Evolutionary conservation across 2,329 filamentous ascomycete genomes (phyloP), one percentile per base, ranked within the genome.

Genomic region (Ascochyta lentis): DNA sequence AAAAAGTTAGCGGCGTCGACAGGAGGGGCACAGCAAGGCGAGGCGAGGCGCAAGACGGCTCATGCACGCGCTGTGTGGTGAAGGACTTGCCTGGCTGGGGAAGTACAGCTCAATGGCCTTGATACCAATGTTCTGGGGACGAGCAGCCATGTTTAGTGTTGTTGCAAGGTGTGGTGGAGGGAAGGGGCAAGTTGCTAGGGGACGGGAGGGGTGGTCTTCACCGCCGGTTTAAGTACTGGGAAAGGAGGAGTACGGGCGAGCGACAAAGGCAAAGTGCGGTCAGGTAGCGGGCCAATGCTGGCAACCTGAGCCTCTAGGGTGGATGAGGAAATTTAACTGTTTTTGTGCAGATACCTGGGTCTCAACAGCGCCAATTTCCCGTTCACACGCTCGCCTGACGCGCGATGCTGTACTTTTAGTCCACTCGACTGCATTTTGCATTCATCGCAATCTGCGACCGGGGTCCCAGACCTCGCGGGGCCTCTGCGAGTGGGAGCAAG

Each of bases 81-180:
- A 19, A 19, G 22, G 37, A 74, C 78, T 63, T 72, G 78, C 80
- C 76, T 81, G 80, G 75, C 76, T 80, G 58, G 80, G 80, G 64
- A 83, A 81, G 76, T 83, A 83, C 48, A 83, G 75, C 77, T 83
- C 80, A 70, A 82, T 79, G 76, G 78, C 80, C 71, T 82, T 82
- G 76, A 83, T 82, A 61, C 80, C 80, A 58, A 83, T 78, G 70
- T 82, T 81, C 63, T 77, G 70, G 54, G 80, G 80, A 64, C 78
- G 75, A 45, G 76, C 63, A 64, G 76, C 74, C 79, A 81, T 81
- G 63, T 27, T 69, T 72, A 59, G 51, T 54, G 44, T 56, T 51
- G 53, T 55, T 54, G 43, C 59, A 47, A 51, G 29, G 57, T 42
- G 58, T 46, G 56, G 54, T 60, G 57, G 56, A 54, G 50, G 49